Conservation (phyloP, 805 yeast genomes). For the Saccharomycopsis guyanensis region DNA sequence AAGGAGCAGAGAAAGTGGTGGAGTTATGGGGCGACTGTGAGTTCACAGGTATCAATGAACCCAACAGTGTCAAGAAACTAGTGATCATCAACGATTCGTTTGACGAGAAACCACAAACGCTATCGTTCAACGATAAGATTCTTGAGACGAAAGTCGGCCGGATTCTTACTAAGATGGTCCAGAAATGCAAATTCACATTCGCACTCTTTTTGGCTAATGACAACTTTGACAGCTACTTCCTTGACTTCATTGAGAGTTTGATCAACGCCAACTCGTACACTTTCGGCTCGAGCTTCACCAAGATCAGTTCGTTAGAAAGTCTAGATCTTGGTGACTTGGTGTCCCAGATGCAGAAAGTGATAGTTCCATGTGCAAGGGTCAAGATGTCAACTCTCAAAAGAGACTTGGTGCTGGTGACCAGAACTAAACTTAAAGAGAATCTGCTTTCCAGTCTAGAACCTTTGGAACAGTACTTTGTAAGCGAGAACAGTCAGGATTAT, state of each 20-base stretch:
- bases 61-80: constrained; percentile 8
- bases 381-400: constrained; percentile 6
- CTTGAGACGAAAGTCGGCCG: constrained; percentile 1
- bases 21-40: constrained; percentile 20
- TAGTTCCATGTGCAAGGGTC: constrained; percentile 16
- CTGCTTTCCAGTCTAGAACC: neutral
- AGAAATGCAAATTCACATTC: constrained; percentile 13
- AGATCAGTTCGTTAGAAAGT: constrained; percentile 5
- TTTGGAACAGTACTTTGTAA: neutral
- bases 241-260: constrained; percentile 8
- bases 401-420: constrained; percentile 6
- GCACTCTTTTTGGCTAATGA: constrained; percentile 6
- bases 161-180: constrained; percentile 5
- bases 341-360: constrained; percentile 9
- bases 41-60: neutral
- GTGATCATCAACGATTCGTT: constrained; percentile 16
- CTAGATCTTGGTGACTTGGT: constrained; percentile 6
- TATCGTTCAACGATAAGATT: constrained; percentile 7
- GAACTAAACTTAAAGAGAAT: constrained; percentile 8
- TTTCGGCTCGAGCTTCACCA: constrained; percentile 14
- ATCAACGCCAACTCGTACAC: constrained; percentile 13
- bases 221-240: constrained; percentile 7
- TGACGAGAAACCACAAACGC: neutral
- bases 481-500: neutral
- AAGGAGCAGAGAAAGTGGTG: constrained; percentile 13